Base-by-base conservation (phyloP, 2,329 filamentous ascomycete genomes). In the Macroventuria anomochaeta region DNA sequence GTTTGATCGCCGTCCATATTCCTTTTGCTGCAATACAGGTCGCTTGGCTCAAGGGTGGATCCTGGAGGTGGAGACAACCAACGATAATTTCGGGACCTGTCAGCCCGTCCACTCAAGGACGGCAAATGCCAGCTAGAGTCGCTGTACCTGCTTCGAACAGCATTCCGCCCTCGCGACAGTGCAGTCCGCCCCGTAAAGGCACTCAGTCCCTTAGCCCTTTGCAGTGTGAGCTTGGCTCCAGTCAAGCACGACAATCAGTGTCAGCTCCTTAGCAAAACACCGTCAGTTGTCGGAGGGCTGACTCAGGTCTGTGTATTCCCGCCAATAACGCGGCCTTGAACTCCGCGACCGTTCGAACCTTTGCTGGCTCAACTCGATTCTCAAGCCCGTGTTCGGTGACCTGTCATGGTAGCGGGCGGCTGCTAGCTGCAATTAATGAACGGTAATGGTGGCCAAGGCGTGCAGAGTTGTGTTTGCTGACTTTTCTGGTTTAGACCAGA, bases 1-100 rank as follows among this genome's bases (percentile, higher is more conserved):
- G 71, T 74, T 73, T 73, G 71, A 74, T 74, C 71, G 69, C 70
- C 71, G 65, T 68, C 61, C 59, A 66, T 58, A 56, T 68, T 68
- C 57, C 61, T 67, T 68, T 65, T 64, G 57, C 53, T 64, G 62
- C 61, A 18, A 31, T 41, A 43, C 50, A 38, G 18, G 44, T 53
- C 50, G 47, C 47, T 46, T 53, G 50, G 50, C 50, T 37, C 1
- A 33, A 29, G 28, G 29, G 40, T 36, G 38, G 51, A 21, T 20
- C 44, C 6, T 40, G 20, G 25, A 26, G 34, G 23, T 36, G 39
- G 47, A 26, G 40, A 26, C 18, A 47, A 43, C 43, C 43, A 47
- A 53, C 50, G 38, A 51, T 28, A 59, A 63, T 67, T 50, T 63
- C 63, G 64, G 64, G 52, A 57, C 29, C 54, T 61, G 56, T 60